Evolutionary conservation across 768 basidiomycete genomes (phyloP).

Genomic region (Lactarius tabidus): DNA sequence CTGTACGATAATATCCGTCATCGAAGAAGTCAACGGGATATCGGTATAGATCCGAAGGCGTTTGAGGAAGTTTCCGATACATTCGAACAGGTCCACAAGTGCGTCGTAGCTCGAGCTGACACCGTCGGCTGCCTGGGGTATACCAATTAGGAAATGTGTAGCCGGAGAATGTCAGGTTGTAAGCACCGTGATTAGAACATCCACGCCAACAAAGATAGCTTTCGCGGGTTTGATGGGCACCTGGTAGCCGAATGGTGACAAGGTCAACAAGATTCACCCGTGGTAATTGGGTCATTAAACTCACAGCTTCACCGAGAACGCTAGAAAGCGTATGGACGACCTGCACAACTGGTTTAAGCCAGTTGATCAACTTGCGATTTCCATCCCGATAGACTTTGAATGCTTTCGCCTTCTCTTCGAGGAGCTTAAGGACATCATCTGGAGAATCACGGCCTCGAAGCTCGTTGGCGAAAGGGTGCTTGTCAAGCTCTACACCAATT

Average conservation of each 20-base stretch:
- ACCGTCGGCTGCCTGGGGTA: neutral
- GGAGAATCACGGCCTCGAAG: neutral
- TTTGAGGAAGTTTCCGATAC: slow-evolving; percentile 1
- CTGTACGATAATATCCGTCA: neutral
- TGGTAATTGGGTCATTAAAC: neutral
- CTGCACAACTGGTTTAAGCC: too few species aligned
- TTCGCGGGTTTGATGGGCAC: neutral
- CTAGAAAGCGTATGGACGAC: too few species aligned
- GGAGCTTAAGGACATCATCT: neutral
- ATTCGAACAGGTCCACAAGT: slow-evolving; percentile 2
- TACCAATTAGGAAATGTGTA: neutral
- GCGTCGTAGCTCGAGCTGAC: neutral
- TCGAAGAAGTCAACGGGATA: neutral
- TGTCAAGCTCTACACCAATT: neutral
- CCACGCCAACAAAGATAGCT: neutral
- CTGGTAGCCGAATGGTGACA: neutral
- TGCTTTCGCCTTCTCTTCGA: neutral
- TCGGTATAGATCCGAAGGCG: slow-evolving; percentile 1
- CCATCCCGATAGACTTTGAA: neutral
- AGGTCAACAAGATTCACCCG: neutral
- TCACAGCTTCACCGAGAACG: too few species aligned
- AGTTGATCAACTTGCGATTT: neutral
- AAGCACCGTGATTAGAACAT: neutral
- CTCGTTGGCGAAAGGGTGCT: neutral
- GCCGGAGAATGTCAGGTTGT: too few species aligned